Evolutionary conservation across 805 yeast genomes (phyloP).

Genomic region (Danielia oregonensis): DNA sequence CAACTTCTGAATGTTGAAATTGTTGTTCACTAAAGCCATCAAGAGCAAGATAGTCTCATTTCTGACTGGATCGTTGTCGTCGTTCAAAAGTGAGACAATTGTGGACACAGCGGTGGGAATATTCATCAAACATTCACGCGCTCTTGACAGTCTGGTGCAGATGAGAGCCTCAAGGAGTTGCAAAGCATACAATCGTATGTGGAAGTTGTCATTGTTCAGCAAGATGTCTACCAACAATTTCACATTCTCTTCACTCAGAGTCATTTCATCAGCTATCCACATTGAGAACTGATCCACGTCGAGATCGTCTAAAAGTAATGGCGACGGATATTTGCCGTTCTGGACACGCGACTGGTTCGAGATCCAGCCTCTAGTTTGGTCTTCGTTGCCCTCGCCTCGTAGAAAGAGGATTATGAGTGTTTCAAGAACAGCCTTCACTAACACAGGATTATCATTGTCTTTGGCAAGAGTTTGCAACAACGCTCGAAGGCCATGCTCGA

Average conservation of each 20-base stretch:
- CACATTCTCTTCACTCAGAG: constrained; percentile 44
- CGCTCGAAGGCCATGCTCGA: constrained; percentile 79
- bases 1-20: constrained; percentile 82
- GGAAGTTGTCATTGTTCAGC: constrained; percentile 59
- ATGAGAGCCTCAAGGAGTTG: constrained; percentile 83
- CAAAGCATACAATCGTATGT: constrained; percentile 72
- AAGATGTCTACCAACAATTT: constrained; percentile 39
- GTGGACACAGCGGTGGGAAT: constrained; percentile 79
- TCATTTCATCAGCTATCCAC: constrained; percentile 93
- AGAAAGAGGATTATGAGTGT: constrained; percentile 79
- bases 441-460: constrained; percentile 66
- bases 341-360: constrained; percentile 69
- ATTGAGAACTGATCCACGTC: constrained; percentile 79
- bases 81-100: constrained; percentile 52
- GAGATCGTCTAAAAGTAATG: constrained; percentile 53
- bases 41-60: constrained; percentile 84
- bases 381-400: constrained; percentile 61
- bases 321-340: constrained; percentile 78
- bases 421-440: constrained; percentile 78
- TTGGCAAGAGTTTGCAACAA: constrained; percentile 60
- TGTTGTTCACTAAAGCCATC: constrained; percentile 76
- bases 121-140: constrained; percentile 69
- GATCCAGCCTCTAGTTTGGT: constrained; percentile 65
- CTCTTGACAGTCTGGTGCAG: constrained; percentile 66
- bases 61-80: constrained; percentile 71